Percentiles rank a stretch among this genome's conserved stretches.
Evolutionary conservation across 2,329 filamentous ascomycete species (phyloP).

Genomic region (Rhexocercosporidium sp.): DNA sequence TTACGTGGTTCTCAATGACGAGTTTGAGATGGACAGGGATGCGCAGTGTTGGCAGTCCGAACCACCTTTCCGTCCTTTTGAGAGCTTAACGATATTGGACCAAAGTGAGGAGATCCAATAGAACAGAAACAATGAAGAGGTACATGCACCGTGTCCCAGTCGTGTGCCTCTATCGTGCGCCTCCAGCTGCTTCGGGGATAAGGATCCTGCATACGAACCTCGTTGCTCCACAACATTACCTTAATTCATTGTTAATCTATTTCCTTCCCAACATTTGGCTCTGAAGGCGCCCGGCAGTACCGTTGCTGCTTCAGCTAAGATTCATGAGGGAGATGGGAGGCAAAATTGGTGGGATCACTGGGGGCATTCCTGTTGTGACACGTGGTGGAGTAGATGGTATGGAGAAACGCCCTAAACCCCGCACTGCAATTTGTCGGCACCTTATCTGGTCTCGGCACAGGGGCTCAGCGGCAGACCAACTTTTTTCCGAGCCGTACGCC

Average conservation of each 20-base stretch:
- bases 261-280: background rate
- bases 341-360: background rate
- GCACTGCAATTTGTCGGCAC: background rate
- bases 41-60: too few species aligned
- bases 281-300: background rate
- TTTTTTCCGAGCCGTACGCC: background rate
- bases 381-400: background rate
- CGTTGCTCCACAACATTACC: background rate
- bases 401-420: background rate
- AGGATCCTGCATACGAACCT: background rate
- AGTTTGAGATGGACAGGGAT: too few species aligned
- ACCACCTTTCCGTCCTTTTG: background rate
- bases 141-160: background rate
- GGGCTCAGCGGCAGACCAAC: background rate
- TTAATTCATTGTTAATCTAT: background rate
- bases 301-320: background rate
- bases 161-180: background rate
- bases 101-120: background rate
- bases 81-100: background rate
- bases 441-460: background rate
- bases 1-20: too few species aligned
- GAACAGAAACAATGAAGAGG: background rate
- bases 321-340: background rate
- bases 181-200: background rate
- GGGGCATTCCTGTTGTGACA: constrained; percentile 1